Percentiles rank a stretch among this genome's conserved stretches.
Conservation (phyloP, 345 rosid genomes). For the Salix viminalis region DNA sequence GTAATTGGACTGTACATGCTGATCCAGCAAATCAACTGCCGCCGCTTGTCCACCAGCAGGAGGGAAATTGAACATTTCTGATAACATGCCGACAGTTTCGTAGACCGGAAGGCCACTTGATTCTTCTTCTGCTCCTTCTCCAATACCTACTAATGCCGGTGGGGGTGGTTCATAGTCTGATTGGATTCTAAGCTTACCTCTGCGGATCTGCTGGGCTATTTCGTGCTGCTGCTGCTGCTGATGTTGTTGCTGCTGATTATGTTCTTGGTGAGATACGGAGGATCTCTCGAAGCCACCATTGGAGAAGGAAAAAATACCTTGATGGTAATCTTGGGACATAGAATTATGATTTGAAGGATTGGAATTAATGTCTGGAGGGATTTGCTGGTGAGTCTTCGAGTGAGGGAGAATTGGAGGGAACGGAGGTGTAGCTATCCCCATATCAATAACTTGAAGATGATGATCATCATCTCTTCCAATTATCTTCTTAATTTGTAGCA, state of each 20-base stretch:
- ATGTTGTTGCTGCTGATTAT: slow-evolving; percentile 21
- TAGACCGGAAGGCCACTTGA: slow-evolving; percentile 52
- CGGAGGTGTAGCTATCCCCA: slow-evolving; percentile 65
- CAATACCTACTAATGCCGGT: slow-evolving; percentile 49
- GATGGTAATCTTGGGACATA: slow-evolving; percentile 84
- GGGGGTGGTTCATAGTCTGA: slow-evolving; percentile 36
- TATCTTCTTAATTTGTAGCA: neutral
- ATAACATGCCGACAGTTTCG: slow-evolving; percentile 80
- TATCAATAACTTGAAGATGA: slow-evolving; percentile 41
- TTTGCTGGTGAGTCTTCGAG: slow-evolving; percentile 19
- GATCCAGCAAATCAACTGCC: slow-evolving; percentile 31
- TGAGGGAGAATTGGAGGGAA: slow-evolving; percentile 23
- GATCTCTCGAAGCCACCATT: slow-evolving; percentile 69
- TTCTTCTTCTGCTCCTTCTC: slow-evolving; percentile 34
- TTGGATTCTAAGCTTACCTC: slow-evolving; percentile 54
- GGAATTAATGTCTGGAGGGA: slow-evolving; percentile 7
- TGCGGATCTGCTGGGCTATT: slow-evolving; percentile 59
- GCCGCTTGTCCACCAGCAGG: slow-evolving; percentile 39
- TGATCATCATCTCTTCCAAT: slow-evolving; percentile 30
- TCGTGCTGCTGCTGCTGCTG: slow-evolving; percentile 45
- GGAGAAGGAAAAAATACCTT: slow-evolving; percentile 63
- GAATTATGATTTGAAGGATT: slow-evolving; percentile 52
- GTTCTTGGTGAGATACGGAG: slow-evolving; percentile 15
- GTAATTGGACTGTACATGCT: slow-evolving; percentile 21
- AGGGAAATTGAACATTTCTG: slow-evolving; percentile 90